Evolutionary conservation across 371 early-diverging fungal genomes (phyloP).

Genomic region (Mortierella sp.): DNA sequence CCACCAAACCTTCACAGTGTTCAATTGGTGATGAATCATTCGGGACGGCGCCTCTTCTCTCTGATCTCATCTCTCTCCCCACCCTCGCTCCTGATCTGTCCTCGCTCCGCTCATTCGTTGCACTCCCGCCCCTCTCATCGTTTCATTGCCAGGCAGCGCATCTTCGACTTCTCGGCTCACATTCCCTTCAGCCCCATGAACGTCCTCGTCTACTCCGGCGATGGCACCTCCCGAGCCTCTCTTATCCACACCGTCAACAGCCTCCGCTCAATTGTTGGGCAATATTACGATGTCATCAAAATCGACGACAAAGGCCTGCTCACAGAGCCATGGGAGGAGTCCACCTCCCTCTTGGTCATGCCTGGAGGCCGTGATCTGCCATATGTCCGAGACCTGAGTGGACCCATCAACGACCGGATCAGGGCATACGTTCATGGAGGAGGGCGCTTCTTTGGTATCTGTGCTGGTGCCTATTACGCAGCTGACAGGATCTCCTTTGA

Average conservation of each 20-base stretch:
- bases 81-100: too few species aligned
- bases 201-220: constrained; percentile 85
- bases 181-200: constrained; percentile 80
- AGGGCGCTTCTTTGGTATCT: constrained; percentile 92
- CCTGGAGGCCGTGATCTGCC: constrained; percentile 94
- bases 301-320: constrained; percentile 78
- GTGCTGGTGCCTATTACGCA: constrained; percentile 95
- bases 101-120: too few species aligned
- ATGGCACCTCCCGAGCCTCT: constrained; percentile 78
- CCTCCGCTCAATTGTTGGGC: constrained; percentile 76
- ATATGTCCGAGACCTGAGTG: constrained; percentile 76
- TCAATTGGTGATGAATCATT: too few species aligned
- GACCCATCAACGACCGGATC: constrained; percentile 70
- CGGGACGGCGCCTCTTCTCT: too few species aligned
- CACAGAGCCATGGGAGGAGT: constrained; percentile 89
- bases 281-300: constrained; percentile 87
- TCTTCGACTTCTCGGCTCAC: too few species aligned
- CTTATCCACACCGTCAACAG: constrained; percentile 74
- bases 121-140: too few species aligned
- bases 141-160: too few species aligned
- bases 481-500: constrained; percentile 82
- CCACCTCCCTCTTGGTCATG: constrained; percentile 85
- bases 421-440: constrained; percentile 77
- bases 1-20: too few species aligned
- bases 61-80: too few species aligned